Base-by-base conservation (phyloP, 305 asterid genomes). In the Lippia alba region DNA sequence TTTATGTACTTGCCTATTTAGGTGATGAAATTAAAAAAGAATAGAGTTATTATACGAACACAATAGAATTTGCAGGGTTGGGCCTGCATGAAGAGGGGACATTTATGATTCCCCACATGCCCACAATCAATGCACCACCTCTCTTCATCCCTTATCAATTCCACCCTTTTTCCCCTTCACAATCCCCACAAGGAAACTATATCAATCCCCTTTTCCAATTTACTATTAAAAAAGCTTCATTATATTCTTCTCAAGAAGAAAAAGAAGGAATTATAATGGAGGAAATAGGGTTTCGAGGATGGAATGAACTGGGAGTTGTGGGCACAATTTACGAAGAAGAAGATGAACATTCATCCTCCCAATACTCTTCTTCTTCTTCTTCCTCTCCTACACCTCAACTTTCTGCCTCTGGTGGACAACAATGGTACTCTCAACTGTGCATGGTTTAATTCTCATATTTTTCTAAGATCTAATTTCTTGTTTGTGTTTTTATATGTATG, bases 241-340 rank as follows among this genome's bases (percentile, higher is more conserved):
- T 34, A 34, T 34, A 2, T 36, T 36, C 9, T 36, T 36, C 41
- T 4, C 5, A 36, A 36, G 6, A 4, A 4, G 41, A 36, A 36
- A 2, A 30, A 15, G 15, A 30, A 15, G 15, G n/a, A 14, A 46
- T 0, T 9, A 50, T 20, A n/a, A 81, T 76, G 84, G 81, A 71
- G 54, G 81, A 71, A 57, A 17, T 51, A 24, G 79, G 61, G 24
- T 4, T 63, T 53, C 70, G 36, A 19, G 76, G 80, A 4, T 78
- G 84, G 88, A 70, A 74, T 67, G 79, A 76, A 44, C 41, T 81
- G 39, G 89, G 86, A 55, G 70, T 79, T 44, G 84, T 76, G 10
- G 78, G 73, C 15, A 84, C 82, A 20, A 84, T 81, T 44, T 79
- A 71, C 62, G 88, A 83, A 76, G 88, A 83, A 40, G 88, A 78